phyloP scores from a whole-genome alignment of 2,329 filamentous ascomycete species.

The Blastomyces gilchristii region DNA sequence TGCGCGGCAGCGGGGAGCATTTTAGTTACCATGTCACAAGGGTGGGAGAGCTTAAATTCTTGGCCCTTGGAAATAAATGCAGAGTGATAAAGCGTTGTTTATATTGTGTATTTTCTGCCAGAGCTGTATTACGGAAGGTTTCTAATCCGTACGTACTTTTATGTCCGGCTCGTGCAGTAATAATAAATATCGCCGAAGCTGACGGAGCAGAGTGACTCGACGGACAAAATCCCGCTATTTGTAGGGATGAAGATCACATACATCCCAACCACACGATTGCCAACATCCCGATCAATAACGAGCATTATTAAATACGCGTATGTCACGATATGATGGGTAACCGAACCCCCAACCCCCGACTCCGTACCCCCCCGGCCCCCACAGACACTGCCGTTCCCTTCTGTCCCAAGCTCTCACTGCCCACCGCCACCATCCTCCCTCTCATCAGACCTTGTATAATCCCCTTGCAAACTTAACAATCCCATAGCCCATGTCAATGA shows the following conservation, averaged over 20 bases:
- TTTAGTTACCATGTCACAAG: neutral
- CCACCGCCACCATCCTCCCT: neutral
- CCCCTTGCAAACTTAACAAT: conserved; percentile 64
- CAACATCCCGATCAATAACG: neutral
- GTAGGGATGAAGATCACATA: neutral
- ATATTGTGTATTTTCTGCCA: neutral
- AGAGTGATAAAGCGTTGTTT: neutral
- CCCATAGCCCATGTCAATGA: conserved; percentile 68
- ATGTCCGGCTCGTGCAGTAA: neutral
- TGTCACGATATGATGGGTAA: neutral
- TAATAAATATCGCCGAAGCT: neutral
- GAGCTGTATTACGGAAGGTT: neutral
- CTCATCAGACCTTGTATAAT: conserved; percentile 30
- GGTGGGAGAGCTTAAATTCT: neutral
- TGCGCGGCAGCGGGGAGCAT: neutral
- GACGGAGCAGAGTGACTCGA: neutral
- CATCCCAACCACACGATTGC: neutral
- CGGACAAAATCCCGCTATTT: neutral
- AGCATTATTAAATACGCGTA: neutral
- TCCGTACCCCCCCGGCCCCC: neutral
- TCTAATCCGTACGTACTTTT: neutral
- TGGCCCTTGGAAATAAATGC: neutral
- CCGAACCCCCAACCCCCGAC: neutral
- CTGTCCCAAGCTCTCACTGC: neutral
- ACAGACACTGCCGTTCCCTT: too few relatives aligned